Base-by-base conservation (phyloP, 805 yeast genomes). In the Saccharomycopsis sp. region DNA sequence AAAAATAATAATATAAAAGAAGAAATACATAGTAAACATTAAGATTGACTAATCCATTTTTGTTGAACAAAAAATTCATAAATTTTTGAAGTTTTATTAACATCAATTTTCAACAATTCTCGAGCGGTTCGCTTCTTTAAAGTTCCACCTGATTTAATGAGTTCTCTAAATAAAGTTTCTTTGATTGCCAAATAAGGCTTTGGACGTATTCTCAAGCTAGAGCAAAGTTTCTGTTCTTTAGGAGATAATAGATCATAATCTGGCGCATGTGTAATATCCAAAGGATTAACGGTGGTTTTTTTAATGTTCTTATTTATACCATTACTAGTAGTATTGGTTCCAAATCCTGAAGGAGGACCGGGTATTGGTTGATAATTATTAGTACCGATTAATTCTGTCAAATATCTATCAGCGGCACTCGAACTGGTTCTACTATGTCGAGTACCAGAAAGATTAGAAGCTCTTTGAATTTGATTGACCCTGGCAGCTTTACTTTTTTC, bases 111-210 rank as follows among this genome's bases (percentile, higher is more conserved):
- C 46, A 85, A 63, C 42, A 86, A 62, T 44, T 82, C 95, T 51
- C 87, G 70, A n/a, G 94, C 92, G 14, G 80, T 78, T 53, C 84
- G 79, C 61, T 83, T 80, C 62, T 84, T 84, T 53, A 92, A 58
- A 5, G 70, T 61, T 4, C 97, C 97, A 30, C 94, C 94, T 32
- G 82, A 78, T 49, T 84, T 77, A 30, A 88, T 64, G 25, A 94
- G 74, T 55, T 88, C 96, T 51, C 94, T 74, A 66, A 92, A 86
- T 41, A 92, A 60, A 3, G 85, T 76, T 56, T 85, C 95, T 55
- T 92, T 92, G 48, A 92, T 84, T 2, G 94, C 95, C 46, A 92
- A 64, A 54, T 89, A 92, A 3, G 97, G 94, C 57, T 92, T 89
- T 13, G 99, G 98, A 42, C 82, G 61, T 9, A 94, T 79, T 47